Conservation (phyloP, 129 eudicot genomes). For the Rutidosis leptorrhynchoides region DNA sequence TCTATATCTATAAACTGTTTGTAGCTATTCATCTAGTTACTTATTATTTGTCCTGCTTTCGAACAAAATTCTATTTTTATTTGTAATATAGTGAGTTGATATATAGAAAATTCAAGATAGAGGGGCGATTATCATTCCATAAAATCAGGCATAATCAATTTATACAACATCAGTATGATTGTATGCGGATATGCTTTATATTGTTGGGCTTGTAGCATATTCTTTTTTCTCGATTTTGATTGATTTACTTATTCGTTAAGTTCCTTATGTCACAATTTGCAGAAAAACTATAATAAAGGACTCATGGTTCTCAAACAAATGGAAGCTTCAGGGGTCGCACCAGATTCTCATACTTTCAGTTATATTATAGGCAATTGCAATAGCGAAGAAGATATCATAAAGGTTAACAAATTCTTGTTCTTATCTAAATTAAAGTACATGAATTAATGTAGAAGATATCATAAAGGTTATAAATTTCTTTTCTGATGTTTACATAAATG, state of each 20-base stretch:
- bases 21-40: not conserved
- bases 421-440: not conserved
- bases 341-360: slow-evolving; percentile 78
- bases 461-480: no score
- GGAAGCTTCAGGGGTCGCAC: slow-evolving; percentile 63
- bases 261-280: slow-evolving; percentile 29
- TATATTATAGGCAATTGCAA: slow-evolving; percentile 61
- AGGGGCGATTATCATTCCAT: not conserved
- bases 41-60: not conserved
- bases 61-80: not conserved
- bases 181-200: slow-evolving; percentile 14
- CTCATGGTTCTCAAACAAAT: slow-evolving; percentile 72
- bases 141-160: slow-evolving; percentile 2
- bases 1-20: not conserved
- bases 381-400: slow-evolving; percentile 54
- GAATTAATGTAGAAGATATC: slow-evolving; percentile 10
- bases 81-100: slow-evolving; percentile 9
- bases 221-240: slow-evolving; percentile 6
- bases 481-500: no score
- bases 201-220: slow-evolving; percentile 15
- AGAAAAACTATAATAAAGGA: slow-evolving; percentile 58
- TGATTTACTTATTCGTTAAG: slow-evolving; percentile 26
- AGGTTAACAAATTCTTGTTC: slow-evolving; percentile 35
- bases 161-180: slow-evolving; percentile 7
- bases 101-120: slow-evolving; percentile 13